phyloP scores from a whole-genome alignment of 192 early-diverging fungal genomes.

The Backusella luteola region DNA sequence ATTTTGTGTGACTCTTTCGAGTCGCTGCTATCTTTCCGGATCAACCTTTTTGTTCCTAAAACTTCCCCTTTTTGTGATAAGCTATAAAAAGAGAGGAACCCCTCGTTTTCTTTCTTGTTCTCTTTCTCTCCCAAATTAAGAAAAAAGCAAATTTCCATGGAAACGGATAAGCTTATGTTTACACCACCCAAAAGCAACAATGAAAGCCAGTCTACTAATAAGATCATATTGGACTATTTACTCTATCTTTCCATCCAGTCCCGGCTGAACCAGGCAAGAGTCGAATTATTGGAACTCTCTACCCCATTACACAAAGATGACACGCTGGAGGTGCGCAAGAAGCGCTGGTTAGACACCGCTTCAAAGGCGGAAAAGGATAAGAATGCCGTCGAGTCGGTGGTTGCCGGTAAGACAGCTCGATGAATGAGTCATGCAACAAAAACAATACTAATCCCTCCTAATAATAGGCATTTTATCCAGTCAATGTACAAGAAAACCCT shows the following conservation, averaged over 20 bases:
- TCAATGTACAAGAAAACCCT: slow-evolving; percentile 28
- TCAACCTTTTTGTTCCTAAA: slow-evolving; percentile 1
- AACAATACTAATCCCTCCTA: not conserved
- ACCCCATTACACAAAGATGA: slow-evolving; percentile 34
- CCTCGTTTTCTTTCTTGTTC: not conserved
- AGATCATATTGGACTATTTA: slow-evolving; percentile 54
- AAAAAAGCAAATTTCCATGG: not conserved
- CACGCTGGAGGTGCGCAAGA: slow-evolving; percentile 36
- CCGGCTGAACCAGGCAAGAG: slow-evolving; percentile 48
- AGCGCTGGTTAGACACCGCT: slow-evolving; percentile 36
- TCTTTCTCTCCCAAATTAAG: not conserved
- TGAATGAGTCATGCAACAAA: no score
- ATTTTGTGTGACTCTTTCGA: not conserved
- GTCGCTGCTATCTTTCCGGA: not conserved
- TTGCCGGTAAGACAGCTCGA: slow-evolving; percentile 37
- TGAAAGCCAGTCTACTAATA: slow-evolving; percentile 43
- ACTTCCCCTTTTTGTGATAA: not conserved
- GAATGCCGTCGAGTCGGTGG: slow-evolving; percentile 52
- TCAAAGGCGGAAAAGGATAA: slow-evolving; percentile 47
- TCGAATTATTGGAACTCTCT: slow-evolving; percentile 38
- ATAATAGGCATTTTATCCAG: slow-evolving; percentile 31
- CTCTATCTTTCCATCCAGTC: slow-evolving; percentile 54
- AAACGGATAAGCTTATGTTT: slow-evolving; percentile 17
- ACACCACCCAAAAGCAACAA: slow-evolving; percentile 6
- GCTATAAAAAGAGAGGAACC: no score